Evolutionary conservation across 495 filamentous ascomycete species (phyloP).

Genomic region (Emericellopsis terricola): DNA sequence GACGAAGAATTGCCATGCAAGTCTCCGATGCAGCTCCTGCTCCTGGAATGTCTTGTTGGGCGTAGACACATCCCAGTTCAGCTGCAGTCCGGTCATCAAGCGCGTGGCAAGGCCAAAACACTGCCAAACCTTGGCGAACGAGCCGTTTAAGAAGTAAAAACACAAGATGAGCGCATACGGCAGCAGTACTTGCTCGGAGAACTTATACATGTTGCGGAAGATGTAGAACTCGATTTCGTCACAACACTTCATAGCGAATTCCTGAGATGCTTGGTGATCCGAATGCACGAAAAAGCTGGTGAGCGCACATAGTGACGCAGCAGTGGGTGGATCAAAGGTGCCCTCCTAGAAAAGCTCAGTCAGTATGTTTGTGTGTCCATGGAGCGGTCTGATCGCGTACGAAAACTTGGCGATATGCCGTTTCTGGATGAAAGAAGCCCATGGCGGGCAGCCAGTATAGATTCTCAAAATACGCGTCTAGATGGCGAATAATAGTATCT

Average conservation of each 20-base stretch:
- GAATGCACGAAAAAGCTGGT: slow-evolving; percentile 1
- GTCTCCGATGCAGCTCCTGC: slow-evolving; percentile 4
- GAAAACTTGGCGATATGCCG: slow-evolving; percentile 3
- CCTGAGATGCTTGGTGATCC: background rate
- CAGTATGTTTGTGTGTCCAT: background rate
- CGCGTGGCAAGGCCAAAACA: slow-evolving; percentile 3
- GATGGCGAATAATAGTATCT: slow-evolving; percentile 4
- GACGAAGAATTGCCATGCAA: slow-evolving; percentile 6
- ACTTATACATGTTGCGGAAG: slow-evolving; percentile 3
- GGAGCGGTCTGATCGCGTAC: background rate
- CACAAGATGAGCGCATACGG: slow-evolving; percentile 2
- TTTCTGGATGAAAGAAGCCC: slow-evolving; percentile 6
- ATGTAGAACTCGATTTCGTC: slow-evolving; percentile 4
- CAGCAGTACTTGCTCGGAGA: slow-evolving; percentile 1
- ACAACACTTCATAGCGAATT: slow-evolving; percentile 3
- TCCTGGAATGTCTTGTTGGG: slow-evolving; percentile 2
- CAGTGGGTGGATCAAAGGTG: slow-evolving; percentile 1
- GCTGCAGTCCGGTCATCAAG: slow-evolving; percentile 4
- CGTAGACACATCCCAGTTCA: slow-evolving; percentile 4
- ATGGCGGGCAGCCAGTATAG: slow-evolving; percentile 2
- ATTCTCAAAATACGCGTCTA: slow-evolving; percentile 4
- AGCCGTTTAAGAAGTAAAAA: slow-evolving; percentile 3
- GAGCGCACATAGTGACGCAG: slow-evolving; percentile 3
- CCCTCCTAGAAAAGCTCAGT: slow-evolving; percentile 1
- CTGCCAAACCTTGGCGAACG: slow-evolving; percentile 4